A percentile compares a stretch with the other conserved stretches of the same genome.
phyloP scores from a whole-genome alignment of 352 stramenopile species.

The Globisporangium okanoganense region DNA sequence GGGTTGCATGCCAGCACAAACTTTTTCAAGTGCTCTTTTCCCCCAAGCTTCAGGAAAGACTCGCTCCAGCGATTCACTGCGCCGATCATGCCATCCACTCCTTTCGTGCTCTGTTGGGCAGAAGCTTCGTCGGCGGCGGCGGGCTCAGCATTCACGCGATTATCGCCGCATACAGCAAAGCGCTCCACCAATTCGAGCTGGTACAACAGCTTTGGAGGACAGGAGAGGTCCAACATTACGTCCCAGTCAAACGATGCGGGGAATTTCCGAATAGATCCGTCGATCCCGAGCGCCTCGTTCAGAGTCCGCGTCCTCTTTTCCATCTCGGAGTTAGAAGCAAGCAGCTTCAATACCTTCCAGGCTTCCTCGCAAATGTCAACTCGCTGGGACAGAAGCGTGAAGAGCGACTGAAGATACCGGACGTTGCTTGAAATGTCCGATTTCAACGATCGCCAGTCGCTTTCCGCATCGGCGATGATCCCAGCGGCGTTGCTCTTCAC shows the following conservation, averaged over 20 bases:
- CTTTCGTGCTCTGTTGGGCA: not conserved
- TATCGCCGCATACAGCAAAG: constrained; percentile 46
- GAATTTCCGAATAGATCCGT: constrained; percentile 54
- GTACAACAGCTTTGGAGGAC: constrained; percentile 59
- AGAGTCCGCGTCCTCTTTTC: constrained; percentile 71
- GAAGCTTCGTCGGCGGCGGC: constrained; percentile 15
- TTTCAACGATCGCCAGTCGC: constrained; percentile 70
- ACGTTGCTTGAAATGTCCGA: constrained; percentile 52
- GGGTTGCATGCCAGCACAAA: constrained; percentile 46
- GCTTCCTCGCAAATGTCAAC: constrained; percentile 61
- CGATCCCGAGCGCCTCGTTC: constrained; percentile 57
- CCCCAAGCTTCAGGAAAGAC: constrained; percentile 68
- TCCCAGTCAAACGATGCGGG: constrained; percentile 51
- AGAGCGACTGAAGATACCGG: constrained; percentile 36
- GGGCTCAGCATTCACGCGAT: constrained; percentile 6
- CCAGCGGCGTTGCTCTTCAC: constrained; percentile 18
- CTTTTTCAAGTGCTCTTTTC: constrained; percentile 42
- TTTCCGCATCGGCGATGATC: constrained; percentile 41
- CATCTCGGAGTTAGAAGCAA: constrained; percentile 57
- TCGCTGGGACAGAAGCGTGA: constrained; percentile 42
- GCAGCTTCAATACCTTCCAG: constrained; percentile 72
- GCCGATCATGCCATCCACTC: constrained; percentile 30
- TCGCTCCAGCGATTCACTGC: constrained; percentile 47
- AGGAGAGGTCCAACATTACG: constrained; percentile 49
- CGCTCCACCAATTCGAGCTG: constrained; percentile 63